A percentile compares a stretch with the other conserved stretches of the same genome.
Conservation (phyloP, 2,329 filamentous ascomycete species). For the Simplicillium aogashimaense region DNA sequence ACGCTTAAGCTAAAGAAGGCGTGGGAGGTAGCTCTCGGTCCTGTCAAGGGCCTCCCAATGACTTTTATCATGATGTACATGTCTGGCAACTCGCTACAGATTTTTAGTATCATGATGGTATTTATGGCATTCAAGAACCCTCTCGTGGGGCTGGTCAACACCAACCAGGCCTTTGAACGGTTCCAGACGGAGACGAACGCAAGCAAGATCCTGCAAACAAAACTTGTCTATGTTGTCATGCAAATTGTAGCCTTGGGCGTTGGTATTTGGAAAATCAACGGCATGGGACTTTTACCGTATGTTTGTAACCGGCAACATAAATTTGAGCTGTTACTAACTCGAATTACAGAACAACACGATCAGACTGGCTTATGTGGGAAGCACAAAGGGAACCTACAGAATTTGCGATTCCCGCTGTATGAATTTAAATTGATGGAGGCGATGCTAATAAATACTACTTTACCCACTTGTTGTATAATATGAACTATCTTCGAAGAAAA, state of each 20-base stretch:
- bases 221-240: slow-evolving; percentile 78
- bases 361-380: slow-evolving; percentile 98
- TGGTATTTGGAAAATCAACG: slow-evolving; percentile 93
- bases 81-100: slow-evolving; percentile 96
- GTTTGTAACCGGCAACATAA: slow-evolving; percentile 26
- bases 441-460: not conserved
- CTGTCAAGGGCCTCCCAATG: slow-evolving; percentile 93
- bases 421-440: slow-evolving; percentile 9
- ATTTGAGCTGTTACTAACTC: not conserved
- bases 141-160: slow-evolving; percentile 70
- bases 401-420: slow-evolving; percentile 53
- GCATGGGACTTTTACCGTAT: slow-evolving; percentile 88
- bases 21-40: slow-evolving; percentile 91
- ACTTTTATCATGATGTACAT: slow-evolving; percentile 99
- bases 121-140: slow-evolving; percentile 98
- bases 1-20: slow-evolving; percentile 96
- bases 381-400: slow-evolving; percentile 60
- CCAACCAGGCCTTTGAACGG: slow-evolving; percentile 80
- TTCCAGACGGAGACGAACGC: slow-evolving; percentile 78
- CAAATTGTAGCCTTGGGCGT: slow-evolving; percentile 75
- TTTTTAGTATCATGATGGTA: slow-evolving; percentile 99
- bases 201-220: slow-evolving; percentile 67
- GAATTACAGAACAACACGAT: slow-evolving; percentile 73
- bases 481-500: no score
- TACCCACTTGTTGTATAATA: no score